Percentiles rank a stretch among this genome's conserved stretches.
phyloP scores from a whole-genome alignment of 2,329 filamentous ascomycete species.

The Fusarium piperis region DNA sequence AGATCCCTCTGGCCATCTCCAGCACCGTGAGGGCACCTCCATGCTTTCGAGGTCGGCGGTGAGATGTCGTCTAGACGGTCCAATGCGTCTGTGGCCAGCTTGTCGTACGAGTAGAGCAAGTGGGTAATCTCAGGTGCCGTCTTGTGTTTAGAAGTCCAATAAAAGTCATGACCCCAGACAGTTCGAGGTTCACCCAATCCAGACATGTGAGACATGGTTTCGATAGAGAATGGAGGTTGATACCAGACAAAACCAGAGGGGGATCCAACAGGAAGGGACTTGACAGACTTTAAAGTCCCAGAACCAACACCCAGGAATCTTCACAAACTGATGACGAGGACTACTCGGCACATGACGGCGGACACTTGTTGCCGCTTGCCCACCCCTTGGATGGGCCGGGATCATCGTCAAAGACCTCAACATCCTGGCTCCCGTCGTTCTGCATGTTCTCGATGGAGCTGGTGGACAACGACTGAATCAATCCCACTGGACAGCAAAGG shows the following conservation, averaged over 20 bases:
- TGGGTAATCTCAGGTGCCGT: conserved; percentile 67
- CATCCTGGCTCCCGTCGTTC: conserved; percentile 1
- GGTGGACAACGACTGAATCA: background rate
- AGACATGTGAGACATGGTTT: conserved; percentile 17
- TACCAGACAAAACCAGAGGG: background rate
- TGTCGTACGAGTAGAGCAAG: conserved; percentile 74
- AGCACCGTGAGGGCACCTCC: conserved; percentile 43
- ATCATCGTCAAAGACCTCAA: conserved; percentile 19
- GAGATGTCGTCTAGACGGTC: conserved; percentile 71
- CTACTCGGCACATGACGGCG: conserved; percentile 21
- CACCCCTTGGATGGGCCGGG: background rate
- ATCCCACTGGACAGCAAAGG: conserved; percentile 4
- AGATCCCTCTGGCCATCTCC: conserved; percentile 61
- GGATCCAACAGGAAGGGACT: background rate
- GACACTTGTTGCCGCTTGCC: background rate
- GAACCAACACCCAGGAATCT: background rate
- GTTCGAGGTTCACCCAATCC: conserved; percentile 14
- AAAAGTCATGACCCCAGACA: conserved; percentile 64
- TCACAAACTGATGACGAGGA: conserved; percentile 15
- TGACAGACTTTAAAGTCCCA: background rate
- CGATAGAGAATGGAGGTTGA: background rate
- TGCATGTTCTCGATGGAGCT: conserved; percentile 1
- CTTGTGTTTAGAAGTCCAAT: conserved; percentile 73
- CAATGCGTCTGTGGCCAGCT: conserved; percentile 72
- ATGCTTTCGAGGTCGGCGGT: conserved; percentile 37